Evolutionary conservation across 306 rosid species (phyloP), one percentile per base, ranked within the genome.

Genomic region (Lupinus albus): DNA sequence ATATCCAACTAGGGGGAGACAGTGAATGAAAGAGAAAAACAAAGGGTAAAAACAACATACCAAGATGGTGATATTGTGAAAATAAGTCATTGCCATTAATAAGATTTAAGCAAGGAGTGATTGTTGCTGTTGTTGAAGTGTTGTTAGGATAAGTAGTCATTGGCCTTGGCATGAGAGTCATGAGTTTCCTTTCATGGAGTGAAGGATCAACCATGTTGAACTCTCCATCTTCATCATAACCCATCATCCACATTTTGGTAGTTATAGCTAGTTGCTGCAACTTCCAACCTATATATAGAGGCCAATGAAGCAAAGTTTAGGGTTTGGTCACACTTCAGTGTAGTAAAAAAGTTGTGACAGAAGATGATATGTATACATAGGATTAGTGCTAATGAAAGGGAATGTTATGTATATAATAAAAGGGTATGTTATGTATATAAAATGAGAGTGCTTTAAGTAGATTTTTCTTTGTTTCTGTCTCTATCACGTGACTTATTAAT

Each of bases 241-340:
- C 95, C 74, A 88, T 81, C 86, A 87, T 93, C 96, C 97, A 88
- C 98, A 89, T 89, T 32, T 71, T 71, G 67, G 64, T 28, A 39
- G 7, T 36, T 39, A 39, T 39, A 39, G 45, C 45, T 39, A 18
- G 7, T 8, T 55, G 7, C 36, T 54, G 3, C 11, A 21, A 10
- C 8, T 20, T 54, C 0, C 11, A 21, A 25, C 30, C 30, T 25
- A 25, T 25, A 25, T 25, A 25, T 25, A 25, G 30, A 21, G 55
- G 47, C 14, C 13, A 41, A 58, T 35, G 8, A 58, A 50, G 10
- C 16, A 56, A 33, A 57, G 47, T 52, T 35, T 48, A 77, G 57
- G 77, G 69, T 75, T 64, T 64, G 16, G 12, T 61, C 70, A 35
- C 53, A 15, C 38, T 47, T 30, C 36, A 38, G 63, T 10, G 59